phyloP scores from a whole-genome alignment of 495 filamentous ascomycete genomes.

The Neurospora intermedia region DNA sequence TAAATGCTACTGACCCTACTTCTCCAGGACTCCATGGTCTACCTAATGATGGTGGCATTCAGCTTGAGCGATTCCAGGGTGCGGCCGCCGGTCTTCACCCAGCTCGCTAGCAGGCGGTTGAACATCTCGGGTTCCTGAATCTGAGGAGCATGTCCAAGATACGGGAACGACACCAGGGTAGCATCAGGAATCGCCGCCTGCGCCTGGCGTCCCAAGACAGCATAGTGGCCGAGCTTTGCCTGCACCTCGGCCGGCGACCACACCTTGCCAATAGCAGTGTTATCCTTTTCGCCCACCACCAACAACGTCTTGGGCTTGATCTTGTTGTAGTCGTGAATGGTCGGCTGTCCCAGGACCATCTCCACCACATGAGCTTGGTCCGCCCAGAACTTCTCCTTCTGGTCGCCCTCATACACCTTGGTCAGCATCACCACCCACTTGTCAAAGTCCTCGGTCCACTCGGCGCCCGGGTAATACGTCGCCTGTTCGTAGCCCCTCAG shows the following conservation, averaged over 20 bases:
- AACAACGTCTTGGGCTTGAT: conserved; percentile 27
- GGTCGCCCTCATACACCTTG: conserved; percentile 29
- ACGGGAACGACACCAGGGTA: conserved; percentile 29
- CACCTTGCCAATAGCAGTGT: conserved; percentile 34
- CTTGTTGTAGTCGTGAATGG: conserved; percentile 31
- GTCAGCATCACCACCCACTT: conserved; percentile 37
- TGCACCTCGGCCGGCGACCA: conserved; percentile 34
- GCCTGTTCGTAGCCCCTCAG: conserved; percentile 33
- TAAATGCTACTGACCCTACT: not conserved
- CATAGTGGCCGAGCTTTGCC: conserved; percentile 28
- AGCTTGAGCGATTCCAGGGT: not conserved
- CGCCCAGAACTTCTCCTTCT: conserved; percentile 20
- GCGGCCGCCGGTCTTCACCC: conserved; percentile 13
- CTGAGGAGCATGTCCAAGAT: conserved; percentile 35
- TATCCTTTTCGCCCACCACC: conserved; percentile 31
- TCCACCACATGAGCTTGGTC: conserved; percentile 30
- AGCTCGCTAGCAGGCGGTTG: conserved; percentile 23
- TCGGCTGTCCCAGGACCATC: conserved; percentile 33
- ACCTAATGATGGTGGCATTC: not conserved
- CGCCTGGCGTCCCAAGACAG: conserved; percentile 29
- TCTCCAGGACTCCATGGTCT: not conserved
- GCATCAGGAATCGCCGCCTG: conserved; percentile 28
- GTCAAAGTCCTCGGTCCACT: conserved; percentile 28
- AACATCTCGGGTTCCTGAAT: conserved; percentile 30
- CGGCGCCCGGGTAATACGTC: conserved; percentile 29